These are phyloP conservation scores for Mycena polygramma DNA, from an alignment of 768 basidiomycete genomes.

Conservation along the genomic window DNA sequence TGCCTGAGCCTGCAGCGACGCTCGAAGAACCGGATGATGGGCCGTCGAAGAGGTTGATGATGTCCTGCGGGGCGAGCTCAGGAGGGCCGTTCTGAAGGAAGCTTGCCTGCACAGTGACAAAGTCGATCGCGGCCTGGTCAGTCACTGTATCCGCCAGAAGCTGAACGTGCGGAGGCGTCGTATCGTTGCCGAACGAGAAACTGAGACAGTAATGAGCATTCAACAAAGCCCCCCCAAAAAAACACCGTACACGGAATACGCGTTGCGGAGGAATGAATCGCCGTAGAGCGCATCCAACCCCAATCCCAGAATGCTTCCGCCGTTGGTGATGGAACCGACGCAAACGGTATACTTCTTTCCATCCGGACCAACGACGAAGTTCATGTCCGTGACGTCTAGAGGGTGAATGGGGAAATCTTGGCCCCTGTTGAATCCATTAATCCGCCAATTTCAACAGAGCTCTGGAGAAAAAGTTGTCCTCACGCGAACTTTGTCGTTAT, in stretches of 20 bases:
- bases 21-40: constrained; percentile 2
- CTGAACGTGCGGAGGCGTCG: constrained; percentile 53
- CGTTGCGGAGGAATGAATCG: constrained; percentile 61
- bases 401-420: constrained; percentile 57
- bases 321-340: constrained; percentile 48
- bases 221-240: too few relatives aligned
- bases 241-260: constrained; percentile 55
- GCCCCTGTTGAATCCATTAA: constrained; percentile 38
- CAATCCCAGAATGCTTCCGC: constrained; percentile 40
- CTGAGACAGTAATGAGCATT: constrained; percentile 36
- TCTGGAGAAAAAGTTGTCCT: constrained; percentile 41
- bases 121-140: constrained; percentile 49
- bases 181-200: constrained; percentile 58
- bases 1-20: constrained; percentile 5
- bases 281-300: constrained; percentile 58
- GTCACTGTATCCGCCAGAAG: constrained; percentile 53
- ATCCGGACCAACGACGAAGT: constrained; percentile 39
- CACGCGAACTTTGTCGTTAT: constrained; percentile 57
- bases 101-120: constrained; percentile 43
- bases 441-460: background rate
- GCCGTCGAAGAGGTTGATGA: constrained; percentile 39
- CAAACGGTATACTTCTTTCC: constrained; percentile 56
- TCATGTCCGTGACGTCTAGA: constrained; percentile 54
- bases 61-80: constrained; percentile 44
- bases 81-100: constrained; percentile 43